Evolutionary conservation across 805 yeast genomes (phyloP), one percentile per base, ranked within the genome.

Genomic region (Tetrapisispora fleetii): DNA sequence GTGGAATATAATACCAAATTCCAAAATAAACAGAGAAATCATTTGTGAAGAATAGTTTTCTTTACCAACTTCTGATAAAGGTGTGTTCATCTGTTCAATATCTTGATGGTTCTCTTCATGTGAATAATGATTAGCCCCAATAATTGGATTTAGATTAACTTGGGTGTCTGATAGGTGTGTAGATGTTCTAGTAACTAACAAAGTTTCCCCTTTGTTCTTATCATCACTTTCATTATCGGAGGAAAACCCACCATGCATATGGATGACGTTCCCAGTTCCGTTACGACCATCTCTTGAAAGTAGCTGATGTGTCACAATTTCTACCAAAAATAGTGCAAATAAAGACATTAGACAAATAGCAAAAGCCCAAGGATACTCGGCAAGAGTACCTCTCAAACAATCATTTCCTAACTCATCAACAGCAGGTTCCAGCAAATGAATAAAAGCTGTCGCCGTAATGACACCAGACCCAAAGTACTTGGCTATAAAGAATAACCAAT

Each of bases 1-100:
- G 66, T 87, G 95, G 72, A 86, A 84, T 32, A 87, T 66, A 40
- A 87, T 74, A 58, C 95, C 95, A 54, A 83, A 83, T 63, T 86
- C 95, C 51, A 85, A 67, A 35, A 82, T 76, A 45, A 79, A 74
- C 1, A 79, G 75, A 13, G 76, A 55, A 10, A 81, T 58, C 16
- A 83, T 58, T 61, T 81, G 83, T 36, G 79, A 80, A 37, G 74
- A 69, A 59, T 78, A 80, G 39, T 67, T 64, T 59, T 78, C 82
- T 51, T 65, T 69, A 13, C 53, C 49, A 10, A 37, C 28, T 33
- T 51, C 45, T 19, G 50, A 50, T 4, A 50, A 48, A 18, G 52
- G 54, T 8, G 53, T 52, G 1, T 49, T 51, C 14, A 49, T 4
- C 37, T 55, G 49, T 8, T 47, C 40, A 1, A 43, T 14, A 47